These are phyloP conservation scores for Xanthoceras sorbifolium DNA, from an alignment of 345 rosid genomes.

Conservation along the genomic window DNA sequence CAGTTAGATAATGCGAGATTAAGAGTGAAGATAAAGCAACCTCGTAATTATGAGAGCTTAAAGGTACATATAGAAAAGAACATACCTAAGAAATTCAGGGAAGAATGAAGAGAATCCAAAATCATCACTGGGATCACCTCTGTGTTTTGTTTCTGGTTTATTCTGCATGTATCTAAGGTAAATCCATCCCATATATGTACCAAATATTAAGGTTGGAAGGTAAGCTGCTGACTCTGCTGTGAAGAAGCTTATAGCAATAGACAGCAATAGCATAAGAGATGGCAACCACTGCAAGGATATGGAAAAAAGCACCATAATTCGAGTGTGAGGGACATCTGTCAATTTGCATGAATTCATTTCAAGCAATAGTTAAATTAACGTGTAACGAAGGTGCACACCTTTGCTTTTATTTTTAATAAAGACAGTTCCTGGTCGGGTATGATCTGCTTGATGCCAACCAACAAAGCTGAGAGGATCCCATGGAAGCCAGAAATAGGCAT, in stretches of 20 bases:
- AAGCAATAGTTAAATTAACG: not conserved
- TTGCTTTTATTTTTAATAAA: constrained; percentile 75
- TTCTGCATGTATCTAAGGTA: constrained; percentile 88
- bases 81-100: constrained; percentile 83
- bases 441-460: constrained; percentile 96
- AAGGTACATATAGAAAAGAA: not conserved
- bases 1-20: constrained; percentile 11
- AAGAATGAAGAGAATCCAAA: constrained; percentile 92
- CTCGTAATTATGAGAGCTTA: constrained; percentile 1
- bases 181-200: constrained; percentile 90
- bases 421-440: constrained; percentile 90
- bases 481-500: constrained; percentile 96
- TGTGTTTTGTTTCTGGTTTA: constrained; percentile 82
- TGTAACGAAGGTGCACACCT: constrained; percentile 45
- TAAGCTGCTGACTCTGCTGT: constrained; percentile 65
- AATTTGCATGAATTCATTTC: constrained; percentile 6
- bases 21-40: constrained; percentile 5
- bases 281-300: constrained; percentile 85
- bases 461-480: constrained; percentile 83
- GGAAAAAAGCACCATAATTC: constrained; percentile 22
- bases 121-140: constrained; percentile 96
- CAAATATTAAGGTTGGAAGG: constrained; percentile 90
- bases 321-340: constrained; percentile 21
- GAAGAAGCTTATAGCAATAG: constrained; percentile 78
- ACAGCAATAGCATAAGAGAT: constrained; percentile 62